Evolutionary conservation across 768 basidiomycete species (phyloP).

Genomic region (Asterophora lycoperdoides): DNA sequence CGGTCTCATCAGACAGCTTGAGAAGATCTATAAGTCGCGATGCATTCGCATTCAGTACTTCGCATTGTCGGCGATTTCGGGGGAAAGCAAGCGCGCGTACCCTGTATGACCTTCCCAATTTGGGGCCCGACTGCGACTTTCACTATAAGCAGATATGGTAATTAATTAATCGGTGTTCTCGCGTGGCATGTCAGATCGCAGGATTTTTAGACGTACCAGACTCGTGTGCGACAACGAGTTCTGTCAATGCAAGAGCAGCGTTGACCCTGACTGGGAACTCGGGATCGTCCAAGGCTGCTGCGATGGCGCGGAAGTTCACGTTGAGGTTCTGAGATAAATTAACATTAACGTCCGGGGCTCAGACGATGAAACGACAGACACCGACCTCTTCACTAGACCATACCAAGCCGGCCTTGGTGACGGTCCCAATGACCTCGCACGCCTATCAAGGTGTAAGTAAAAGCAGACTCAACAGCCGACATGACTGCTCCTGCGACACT

Average conservation of each 20-base stretch:
- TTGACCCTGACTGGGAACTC: constrained; percentile 84
- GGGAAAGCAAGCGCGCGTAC: constrained; percentile 31
- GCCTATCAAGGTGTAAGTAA: constrained; percentile 41
- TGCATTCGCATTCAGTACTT: background rate
- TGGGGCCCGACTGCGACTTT: constrained; percentile 65
- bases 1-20: constrained; percentile 87
- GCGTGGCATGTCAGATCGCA: background rate
- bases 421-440: constrained; percentile 73
- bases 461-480: constrained; percentile 1
- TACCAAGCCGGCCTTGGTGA: constrained; percentile 62
- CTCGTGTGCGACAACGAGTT: constrained; percentile 63
- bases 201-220: constrained; percentile 41
- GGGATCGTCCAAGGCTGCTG: constrained; percentile 66
- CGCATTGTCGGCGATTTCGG: no score
- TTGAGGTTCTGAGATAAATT: constrained; percentile 47
- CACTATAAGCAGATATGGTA: constrained; percentile 43
- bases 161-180: constrained; percentile 8
- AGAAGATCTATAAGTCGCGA: constrained; percentile 55
- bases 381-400: constrained; percentile 64
- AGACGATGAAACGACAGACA: background rate
- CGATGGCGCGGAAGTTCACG: constrained; percentile 60
- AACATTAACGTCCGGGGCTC: background rate
- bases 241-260: constrained; percentile 74
- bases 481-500: constrained; percentile 26
- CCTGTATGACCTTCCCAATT: constrained; percentile 85